Evolutionary conservation across 1,139 yeast genomes (phyloP), one percentile per base, ranked within the genome.

Genomic region (Taphrina deformans): DNA sequence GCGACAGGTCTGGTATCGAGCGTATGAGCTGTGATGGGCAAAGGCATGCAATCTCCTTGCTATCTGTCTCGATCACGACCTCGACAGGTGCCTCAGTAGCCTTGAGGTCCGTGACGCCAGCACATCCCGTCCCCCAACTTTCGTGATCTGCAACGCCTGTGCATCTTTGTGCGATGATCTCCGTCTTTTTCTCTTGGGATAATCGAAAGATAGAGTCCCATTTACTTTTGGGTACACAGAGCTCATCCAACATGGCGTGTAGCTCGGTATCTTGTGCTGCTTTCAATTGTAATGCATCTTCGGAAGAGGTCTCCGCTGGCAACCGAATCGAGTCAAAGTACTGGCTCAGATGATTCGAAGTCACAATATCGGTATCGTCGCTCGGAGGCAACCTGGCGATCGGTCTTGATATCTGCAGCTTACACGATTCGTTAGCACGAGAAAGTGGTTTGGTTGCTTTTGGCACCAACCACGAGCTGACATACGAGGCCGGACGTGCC

Each of bases 401-500:
- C 3, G 48, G 48, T 21, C 10, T 27, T n/a, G 48, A 44, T 7
- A 44, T 44, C 27, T 44, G 48, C 24, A 18, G 48, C 48, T 44
- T 44, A n/a, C 10, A 9, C 7, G n/a, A 21, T n/a, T 44, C 48
- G 27, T 10, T 18, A 21, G 27, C 14, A 44, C 27, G 27, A 44
- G 27, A 21, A 5, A 3, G 4, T 21, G 48, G 24, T 21, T 7
- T 44, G 3, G 48, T 9, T 21, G 48, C 10, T 21, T 23, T 44
- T 10, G 48, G 27, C n/a, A 23, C 4, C 27, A 44, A n/a, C 48
- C 48, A 44, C 24, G 48, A 44, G 48, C 48, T 23, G 10, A 44
- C 48, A 44, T 44, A 44, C 21, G 48, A 44, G 27, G 48, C 48
- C 21, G 48, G 48, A 21, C 48, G 48, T 21, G 27, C n/a, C n/a